Evolutionary conservation across 2,329 filamentous ascomycete species (phyloP).

Genomic region (Aspergillus sp.): DNA sequence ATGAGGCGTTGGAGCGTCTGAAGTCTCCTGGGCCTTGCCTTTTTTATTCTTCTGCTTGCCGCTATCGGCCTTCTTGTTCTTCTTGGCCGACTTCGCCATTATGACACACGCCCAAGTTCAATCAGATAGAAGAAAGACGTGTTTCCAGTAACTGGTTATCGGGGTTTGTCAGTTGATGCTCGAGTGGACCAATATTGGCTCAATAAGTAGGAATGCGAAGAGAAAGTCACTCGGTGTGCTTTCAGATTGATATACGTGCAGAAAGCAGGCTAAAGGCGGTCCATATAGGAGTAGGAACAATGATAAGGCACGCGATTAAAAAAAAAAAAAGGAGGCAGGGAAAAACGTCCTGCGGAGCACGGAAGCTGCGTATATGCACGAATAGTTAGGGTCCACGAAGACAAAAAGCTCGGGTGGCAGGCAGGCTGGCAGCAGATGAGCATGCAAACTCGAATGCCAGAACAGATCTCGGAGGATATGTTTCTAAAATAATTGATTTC

Average conservation of each 20-base stretch:
- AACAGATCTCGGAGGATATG: conserved; percentile 22
- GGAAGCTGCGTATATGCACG: conserved; percentile 25
- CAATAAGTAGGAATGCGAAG: conserved; percentile 29
- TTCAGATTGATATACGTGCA: conserved; percentile 26
- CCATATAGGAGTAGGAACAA: conserved; percentile 20
- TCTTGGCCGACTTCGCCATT: conserved; percentile 31
- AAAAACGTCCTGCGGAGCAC: conserved; percentile 13
- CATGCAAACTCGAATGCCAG: conserved; percentile 28
- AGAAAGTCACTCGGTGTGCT: conserved; percentile 32
- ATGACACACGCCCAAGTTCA: conserved; percentile 34
- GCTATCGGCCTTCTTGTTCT: conserved; percentile 28
- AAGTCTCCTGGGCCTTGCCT: conserved; percentile 30
- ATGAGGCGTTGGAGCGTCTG: conserved; percentile 27
- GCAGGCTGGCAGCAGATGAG: conserved; percentile 21
- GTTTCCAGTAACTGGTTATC: conserved; percentile 33
- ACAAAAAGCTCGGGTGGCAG: conserved; percentile 17
- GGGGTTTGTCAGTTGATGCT: conserved; percentile 25
- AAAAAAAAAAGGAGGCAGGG: conserved; percentile 20
- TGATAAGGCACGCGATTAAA: conserved; percentile 20
- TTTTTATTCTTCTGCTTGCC: conserved; percentile 36
- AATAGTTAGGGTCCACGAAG: conserved; percentile 36
- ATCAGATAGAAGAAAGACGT: conserved; percentile 25
- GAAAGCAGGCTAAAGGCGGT: conserved; percentile 18
- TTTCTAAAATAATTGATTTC: conserved; percentile 18
- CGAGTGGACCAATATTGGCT: conserved; percentile 29